phyloP scores from a whole-genome alignment of 192 early-diverging fungal genomes.

The Coemansia sp. region DNA sequence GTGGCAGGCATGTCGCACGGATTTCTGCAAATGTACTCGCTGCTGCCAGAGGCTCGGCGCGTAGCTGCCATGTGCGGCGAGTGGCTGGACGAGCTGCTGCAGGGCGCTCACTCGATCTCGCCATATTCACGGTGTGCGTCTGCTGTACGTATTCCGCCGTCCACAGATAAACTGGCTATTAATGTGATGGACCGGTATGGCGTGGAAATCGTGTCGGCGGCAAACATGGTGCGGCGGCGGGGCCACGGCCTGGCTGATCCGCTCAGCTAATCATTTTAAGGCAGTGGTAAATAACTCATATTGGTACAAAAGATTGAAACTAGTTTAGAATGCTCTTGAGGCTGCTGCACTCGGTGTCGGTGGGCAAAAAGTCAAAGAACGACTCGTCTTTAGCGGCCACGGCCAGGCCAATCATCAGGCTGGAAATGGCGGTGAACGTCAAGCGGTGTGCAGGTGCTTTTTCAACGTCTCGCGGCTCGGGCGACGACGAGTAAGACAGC shows the following conservation, averaged over 20 bases:
- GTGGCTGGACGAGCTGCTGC: slow-evolving; percentile 44
- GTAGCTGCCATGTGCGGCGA: slow-evolving; percentile 32
- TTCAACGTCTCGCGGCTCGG: not conserved
- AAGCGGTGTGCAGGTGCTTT: slow-evolving; percentile 26
- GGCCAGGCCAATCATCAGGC: slow-evolving; percentile 21
- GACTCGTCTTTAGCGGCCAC: slow-evolving; percentile 35
- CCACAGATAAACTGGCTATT: not conserved
- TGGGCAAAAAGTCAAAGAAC: slow-evolving; percentile 27
- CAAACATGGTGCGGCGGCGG: slow-evolving; percentile 45
- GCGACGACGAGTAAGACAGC: not conserved
- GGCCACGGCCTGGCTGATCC: slow-evolving; percentile 45
- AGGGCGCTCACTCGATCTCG: slow-evolving; percentile 19
- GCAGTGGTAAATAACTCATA: not conserved
- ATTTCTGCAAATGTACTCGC: slow-evolving; percentile 54
- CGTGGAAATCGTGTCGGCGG: slow-evolving; percentile 41
- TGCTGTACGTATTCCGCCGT: not conserved
- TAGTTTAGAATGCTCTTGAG: slow-evolving; percentile 34
- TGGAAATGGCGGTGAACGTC: slow-evolving; percentile 35
- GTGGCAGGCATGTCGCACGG: slow-evolving; percentile 54
- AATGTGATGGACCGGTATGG: slow-evolving; percentile 28
- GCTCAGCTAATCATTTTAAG: slow-evolving; percentile 18
- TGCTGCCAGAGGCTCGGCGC: slow-evolving; percentile 42
- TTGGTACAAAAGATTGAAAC: not conserved
- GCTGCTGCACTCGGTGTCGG: slow-evolving; percentile 8
- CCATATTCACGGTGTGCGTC: slow-evolving; percentile 33